Base-by-base conservation (phyloP, 2,329 filamentous ascomycete species). In the Rugonectria rugulosa region DNA sequence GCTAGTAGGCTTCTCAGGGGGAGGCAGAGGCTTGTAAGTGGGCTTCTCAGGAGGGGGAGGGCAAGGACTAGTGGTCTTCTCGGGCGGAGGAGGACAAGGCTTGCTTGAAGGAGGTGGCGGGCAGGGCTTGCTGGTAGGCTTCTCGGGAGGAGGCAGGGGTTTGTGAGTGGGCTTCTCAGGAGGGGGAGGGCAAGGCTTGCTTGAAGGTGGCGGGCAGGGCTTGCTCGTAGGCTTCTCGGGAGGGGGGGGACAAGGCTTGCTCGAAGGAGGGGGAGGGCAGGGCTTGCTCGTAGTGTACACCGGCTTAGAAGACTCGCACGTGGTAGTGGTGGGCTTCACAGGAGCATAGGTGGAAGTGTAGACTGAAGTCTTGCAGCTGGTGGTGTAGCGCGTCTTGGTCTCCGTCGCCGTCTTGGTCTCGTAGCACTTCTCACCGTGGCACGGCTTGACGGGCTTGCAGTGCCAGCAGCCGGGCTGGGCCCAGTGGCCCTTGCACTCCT, bases 391-490 rank as follows among this genome's bases (percentile, higher is more conserved):
- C 31, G 56, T 52, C 37, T 45, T 56, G 47, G 46, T 51, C 23
- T 47, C 60, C 48, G 54, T 65, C 50, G 49, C 53, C 27, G 54
- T 31, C 8, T 31, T 12, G 11, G 49, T 53, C 41, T 55, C 47
- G 29, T 47, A 49, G 53, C 61, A 67, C 9, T 51, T 21, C 21
- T 55, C 49, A 12, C 57, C 57, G 20, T 59, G 21, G 47, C 56
- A 65, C 24, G 57, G 53, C 57, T 62, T 55, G 42, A 54, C 46
- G 19, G 53, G 59, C 56, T 69, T 70, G 65, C 68, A 70, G 55
- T 70, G 67, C 66, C 64, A 68, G 57, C 68, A 70, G 44, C 68
- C 67, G 44, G 68, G 68, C 52, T 67, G 62, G 15, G 68, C 68
- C 65, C 65, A 70, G 40, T 66, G 43, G 7, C 57, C 57, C 24